Conservation (phyloP, 768 basidiomycete genomes). For the Flagelloscypha sp. region DNA sequence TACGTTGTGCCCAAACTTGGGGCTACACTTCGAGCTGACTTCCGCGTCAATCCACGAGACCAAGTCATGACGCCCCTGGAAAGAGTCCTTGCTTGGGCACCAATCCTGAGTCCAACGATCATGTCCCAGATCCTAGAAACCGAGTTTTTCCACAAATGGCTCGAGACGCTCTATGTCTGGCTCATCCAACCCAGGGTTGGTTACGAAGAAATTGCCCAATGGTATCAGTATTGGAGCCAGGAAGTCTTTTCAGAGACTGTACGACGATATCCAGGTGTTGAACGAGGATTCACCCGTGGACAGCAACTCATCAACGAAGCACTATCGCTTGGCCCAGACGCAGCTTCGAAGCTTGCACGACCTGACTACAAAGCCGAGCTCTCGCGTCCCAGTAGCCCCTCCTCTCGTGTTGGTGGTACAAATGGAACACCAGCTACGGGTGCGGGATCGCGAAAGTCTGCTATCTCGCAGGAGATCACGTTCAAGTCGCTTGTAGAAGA, state of each 20-base stretch:
- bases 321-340: slow-evolving; percentile 75
- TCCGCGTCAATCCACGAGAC: slow-evolving; percentile 83
- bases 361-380: slow-evolving; percentile 57
- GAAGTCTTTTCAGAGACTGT: slow-evolving; percentile 61
- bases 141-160: slow-evolving; percentile 97
- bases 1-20: slow-evolving; percentile 90
- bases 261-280: slow-evolving; percentile 55
- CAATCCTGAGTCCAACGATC: slow-evolving; percentile 65
- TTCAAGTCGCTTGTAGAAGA: slow-evolving; percentile 94
- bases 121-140: slow-evolving; percentile 79
- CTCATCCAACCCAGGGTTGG: slow-evolving; percentile 82
- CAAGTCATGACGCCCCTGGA: slow-evolving; percentile 83
- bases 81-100: slow-evolving; percentile 69
- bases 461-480: slow-evolving; percentile 73
- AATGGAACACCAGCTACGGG: slow-evolving; percentile 26
- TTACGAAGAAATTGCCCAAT: slow-evolving; percentile 87
- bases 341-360: slow-evolving; percentile 54
- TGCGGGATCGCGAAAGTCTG: slow-evolving; percentile 29
- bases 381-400: slow-evolving; percentile 21
- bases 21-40: slow-evolving; percentile 69
- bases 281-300: slow-evolving; percentile 78
- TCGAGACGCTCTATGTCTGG: slow-evolving; percentile 88
- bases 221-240: slow-evolving; percentile 88
- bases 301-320: slow-evolving; percentile 93
- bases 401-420: slow-evolving; percentile 13